Evolutionary conservation across 495 filamentous ascomycete genomes (phyloP).

Genomic region (Penicillium simplicissimum): DNA sequence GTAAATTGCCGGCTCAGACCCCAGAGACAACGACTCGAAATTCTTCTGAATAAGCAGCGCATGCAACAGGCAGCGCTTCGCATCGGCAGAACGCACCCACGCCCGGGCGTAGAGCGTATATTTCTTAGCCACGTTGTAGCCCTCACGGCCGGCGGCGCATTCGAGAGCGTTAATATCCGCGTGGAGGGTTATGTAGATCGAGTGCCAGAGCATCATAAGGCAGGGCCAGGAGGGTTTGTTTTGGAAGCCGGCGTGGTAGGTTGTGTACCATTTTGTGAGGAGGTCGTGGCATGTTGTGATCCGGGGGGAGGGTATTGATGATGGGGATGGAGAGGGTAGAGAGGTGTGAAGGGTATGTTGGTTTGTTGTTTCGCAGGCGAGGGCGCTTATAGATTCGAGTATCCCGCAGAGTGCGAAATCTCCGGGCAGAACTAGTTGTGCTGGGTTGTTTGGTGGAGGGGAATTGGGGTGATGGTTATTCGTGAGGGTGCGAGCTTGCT

Average conservation of each 20-base stretch:
- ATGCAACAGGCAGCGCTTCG: constrained; percentile 21
- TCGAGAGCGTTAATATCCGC: constrained; percentile 32
- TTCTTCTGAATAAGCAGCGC: constrained; percentile 21
- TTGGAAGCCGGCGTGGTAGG: constrained; percentile 5
- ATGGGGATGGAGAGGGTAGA: background rate
- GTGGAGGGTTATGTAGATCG: constrained; percentile 29
- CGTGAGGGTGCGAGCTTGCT: background rate
- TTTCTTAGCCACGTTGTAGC: constrained; percentile 6
- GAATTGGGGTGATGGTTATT: background rate
- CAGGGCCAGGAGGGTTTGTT: constrained; percentile 12
- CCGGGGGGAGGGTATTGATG: background rate
- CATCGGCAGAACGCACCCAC: constrained; percentile 16
- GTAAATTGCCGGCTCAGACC: constrained; percentile 24
- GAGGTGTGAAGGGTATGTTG: background rate
- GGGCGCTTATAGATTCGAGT: constrained; percentile 18
- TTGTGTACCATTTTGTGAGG: constrained; percentile 13
- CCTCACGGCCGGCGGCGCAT: constrained; percentile 26
- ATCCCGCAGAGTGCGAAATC: constrained; percentile 17
- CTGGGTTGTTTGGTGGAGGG: background rate
- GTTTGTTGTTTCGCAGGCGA: constrained; percentile 6
- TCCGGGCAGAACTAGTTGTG: background rate
- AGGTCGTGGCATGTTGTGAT: constrained; percentile 4
- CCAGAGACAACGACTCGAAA: constrained; percentile 18
- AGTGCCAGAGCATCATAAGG: constrained; percentile 36
- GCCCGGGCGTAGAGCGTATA: constrained; percentile 7